These are phyloP conservation scores for Vanderwaltozyma yarrowii DNA, from an alignment of 805 yeast species.

Conservation along the genomic window DNA sequence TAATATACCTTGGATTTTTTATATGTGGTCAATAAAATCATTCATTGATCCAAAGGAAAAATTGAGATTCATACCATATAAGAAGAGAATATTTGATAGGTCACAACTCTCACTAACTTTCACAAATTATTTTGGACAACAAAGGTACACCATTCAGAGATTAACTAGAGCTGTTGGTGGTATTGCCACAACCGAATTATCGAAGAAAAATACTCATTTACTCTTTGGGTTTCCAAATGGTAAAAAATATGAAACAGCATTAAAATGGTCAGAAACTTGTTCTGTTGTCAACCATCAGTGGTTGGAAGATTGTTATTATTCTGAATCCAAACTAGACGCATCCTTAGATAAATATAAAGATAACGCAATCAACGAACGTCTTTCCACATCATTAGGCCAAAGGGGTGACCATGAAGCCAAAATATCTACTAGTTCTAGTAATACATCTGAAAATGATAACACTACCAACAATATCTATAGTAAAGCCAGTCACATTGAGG, in stretches of 20 bases:
- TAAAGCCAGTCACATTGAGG: too few relatives aligned
- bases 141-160: conserved; percentile 58
- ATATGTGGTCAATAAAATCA: conserved; percentile 44
- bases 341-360: conserved; percentile 4
- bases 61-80: conserved; percentile 62
- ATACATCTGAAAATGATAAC: too few relatives aligned
- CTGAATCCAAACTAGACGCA: conserved; percentile 11
- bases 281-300: conserved; percentile 70
- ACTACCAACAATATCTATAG: too few relatives aligned
- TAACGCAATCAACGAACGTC: not conserved
- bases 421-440: too few relatives aligned
- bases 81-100: conserved; percentile 40
- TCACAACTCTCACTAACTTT: conserved; percentile 48
- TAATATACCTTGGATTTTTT: conserved; percentile 65
- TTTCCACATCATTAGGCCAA: conserved; percentile 1
- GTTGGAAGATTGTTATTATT: conserved; percentile 68
- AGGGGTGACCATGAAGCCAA: too few relatives aligned
- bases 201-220: conserved; percentile 58
- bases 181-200: conserved; percentile 53
- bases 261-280: conserved; percentile 42
- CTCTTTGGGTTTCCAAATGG: conserved; percentile 62
- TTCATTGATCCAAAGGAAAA: conserved; percentile 48
- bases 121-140: conserved; percentile 80
- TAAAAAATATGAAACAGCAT: conserved; percentile 64
- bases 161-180: conserved; percentile 68